Evolutionary conservation across 257 asterid genomes (phyloP).

Genomic region (Ballota nigra): DNA sequence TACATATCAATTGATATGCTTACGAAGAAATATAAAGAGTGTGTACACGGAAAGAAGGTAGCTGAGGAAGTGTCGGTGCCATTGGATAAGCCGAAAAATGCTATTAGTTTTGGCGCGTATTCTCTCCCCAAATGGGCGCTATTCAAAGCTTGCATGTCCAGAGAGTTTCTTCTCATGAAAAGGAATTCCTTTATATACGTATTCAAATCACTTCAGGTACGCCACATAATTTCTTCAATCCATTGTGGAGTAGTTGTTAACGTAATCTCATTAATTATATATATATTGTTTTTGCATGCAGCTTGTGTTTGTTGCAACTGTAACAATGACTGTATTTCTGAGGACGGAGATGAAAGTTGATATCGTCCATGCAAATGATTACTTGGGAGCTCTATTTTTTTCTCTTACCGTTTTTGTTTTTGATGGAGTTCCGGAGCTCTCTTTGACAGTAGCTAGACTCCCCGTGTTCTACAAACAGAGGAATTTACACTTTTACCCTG

Average conservation of each 20-base stretch:
- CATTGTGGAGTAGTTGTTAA: neutral
- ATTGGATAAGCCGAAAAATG: conserved; percentile 38
- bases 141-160: conserved; percentile 42
- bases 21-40: conserved; percentile 36
- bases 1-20: conserved; percentile 37
- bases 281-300: conserved; percentile 33
- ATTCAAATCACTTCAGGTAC: conserved; percentile 45
- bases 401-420: conserved; percentile 34
- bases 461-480: conserved; percentile 54
- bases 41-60: conserved; percentile 35
- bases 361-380: conserved; percentile 36
- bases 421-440: conserved; percentile 46
- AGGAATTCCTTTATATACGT: conserved; percentile 43
- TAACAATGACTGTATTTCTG: conserved; percentile 44
- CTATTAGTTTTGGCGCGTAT: conserved; percentile 34
- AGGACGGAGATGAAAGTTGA: conserved; percentile 45
- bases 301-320: conserved; percentile 41
- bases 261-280: too few relatives aligned
- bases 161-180: conserved; percentile 55
- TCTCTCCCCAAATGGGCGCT: conserved; percentile 43
- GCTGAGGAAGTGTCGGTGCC: conserved; percentile 31
- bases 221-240: neutral
- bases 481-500: conserved; percentile 44
- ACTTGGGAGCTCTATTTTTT: conserved; percentile 48
- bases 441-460: conserved; percentile 45